Conservation (phyloP, 2,329 filamentous ascomycete species). For the Apiospora aurea region DNA sequence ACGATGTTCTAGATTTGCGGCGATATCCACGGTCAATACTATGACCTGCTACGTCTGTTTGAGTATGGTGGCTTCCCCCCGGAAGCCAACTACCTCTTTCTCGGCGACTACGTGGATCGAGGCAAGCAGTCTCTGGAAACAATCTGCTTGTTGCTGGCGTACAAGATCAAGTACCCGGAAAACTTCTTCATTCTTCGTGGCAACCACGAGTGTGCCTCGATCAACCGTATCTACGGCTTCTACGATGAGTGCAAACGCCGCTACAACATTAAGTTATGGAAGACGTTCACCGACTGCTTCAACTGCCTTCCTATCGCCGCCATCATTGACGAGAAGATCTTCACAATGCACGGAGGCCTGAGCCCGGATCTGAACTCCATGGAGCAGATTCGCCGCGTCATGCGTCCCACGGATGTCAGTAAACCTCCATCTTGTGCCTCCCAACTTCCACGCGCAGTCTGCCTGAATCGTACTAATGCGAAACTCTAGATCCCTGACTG, state of each 20-base stretch:
- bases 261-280: constrained; percentile 99
- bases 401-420: constrained; percentile 98
- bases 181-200: constrained; percentile 99
- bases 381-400: constrained; percentile 99
- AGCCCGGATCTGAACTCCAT: constrained; percentile 98
- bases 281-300: constrained; percentile 99
- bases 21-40: constrained; percentile 99
- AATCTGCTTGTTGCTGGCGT: constrained; percentile 93
- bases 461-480: constrained; percentile 3
- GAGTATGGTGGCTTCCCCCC: constrained; percentile 98
- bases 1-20: constrained; percentile 80
- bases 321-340: constrained; percentile 99
- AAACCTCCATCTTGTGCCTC: too few relatives aligned
- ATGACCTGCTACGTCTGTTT: constrained; percentile 95
- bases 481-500: constrained; percentile 91
- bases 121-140: constrained; percentile 99
- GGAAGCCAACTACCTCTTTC: constrained; percentile 99
- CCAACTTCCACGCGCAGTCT: neutral
- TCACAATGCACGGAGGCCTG: constrained; percentile 98
- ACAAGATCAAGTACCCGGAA: constrained; percentile 99
- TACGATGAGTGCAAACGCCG: constrained; percentile 99
- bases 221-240: constrained; percentile 99
- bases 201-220: constrained; percentile 98
- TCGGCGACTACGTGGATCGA: constrained; percentile 98
- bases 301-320: constrained; percentile 98